phyloP scores from a whole-genome alignment of 805 yeast genomes.

The Cyberlindnera japonica region DNA sequence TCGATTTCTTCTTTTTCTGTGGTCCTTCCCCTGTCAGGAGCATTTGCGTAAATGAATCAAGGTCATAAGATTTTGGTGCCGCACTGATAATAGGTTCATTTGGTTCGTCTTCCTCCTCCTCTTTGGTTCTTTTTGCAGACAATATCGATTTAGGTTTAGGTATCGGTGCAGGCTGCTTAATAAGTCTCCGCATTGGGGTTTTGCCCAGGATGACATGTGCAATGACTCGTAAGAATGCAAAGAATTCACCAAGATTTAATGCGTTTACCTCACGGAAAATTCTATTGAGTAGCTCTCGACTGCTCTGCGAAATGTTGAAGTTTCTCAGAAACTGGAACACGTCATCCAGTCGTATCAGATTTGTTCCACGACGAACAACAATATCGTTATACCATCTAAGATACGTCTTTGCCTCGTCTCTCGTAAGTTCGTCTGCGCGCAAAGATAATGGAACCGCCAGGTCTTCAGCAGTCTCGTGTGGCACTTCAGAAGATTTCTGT shows the following conservation, averaged over 20 bases:
- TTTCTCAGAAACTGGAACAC: conserved; percentile 76
- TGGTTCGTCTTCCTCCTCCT: conserved; percentile 37
- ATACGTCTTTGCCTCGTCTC: conserved; percentile 79
- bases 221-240: conserved; percentile 76
- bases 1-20: conserved; percentile 29
- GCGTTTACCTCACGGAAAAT: conserved; percentile 53
- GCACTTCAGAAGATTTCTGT: conserved; percentile 5
- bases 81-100: conserved; percentile 20
- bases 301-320: conserved; percentile 55
- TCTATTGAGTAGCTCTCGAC: conserved; percentile 47
- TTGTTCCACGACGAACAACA: conserved; percentile 62
- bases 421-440: conserved; percentile 63
- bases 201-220: conserved; percentile 61
- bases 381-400: conserved; percentile 92
- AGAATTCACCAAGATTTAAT: conserved; percentile 86
- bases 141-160: conserved; percentile 81
- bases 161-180: conserved; percentile 55
- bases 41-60: conserved; percentile 83
- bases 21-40: conserved; percentile 79
- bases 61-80: conserved; percentile 49
- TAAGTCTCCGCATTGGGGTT: conserved; percentile 50
- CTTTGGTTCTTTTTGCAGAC: conserved; percentile 49
- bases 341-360: conserved; percentile 67
- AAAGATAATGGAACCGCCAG: conserved; percentile 56
- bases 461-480: conserved; percentile 34